Base-by-base conservation (phyloP, 2,329 filamentous ascomycete genomes). In the Cercospora citrullina region DNA sequence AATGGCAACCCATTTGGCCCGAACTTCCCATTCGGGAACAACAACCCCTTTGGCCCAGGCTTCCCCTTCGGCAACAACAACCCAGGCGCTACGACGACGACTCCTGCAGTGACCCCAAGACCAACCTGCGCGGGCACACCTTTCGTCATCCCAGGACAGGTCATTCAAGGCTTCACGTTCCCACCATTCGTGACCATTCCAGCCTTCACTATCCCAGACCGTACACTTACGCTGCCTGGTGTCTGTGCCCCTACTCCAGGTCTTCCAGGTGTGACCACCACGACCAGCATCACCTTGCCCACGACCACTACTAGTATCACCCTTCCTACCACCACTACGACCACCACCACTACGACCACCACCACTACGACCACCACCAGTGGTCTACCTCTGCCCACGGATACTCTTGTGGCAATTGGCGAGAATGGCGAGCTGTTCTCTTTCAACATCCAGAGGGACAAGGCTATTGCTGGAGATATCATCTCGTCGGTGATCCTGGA, bases 121-220 rank as follows among this genome's bases (percentile, higher is more conserved):
- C 28, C 55, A 36, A 36, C 55, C 4, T 33, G 55, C n/a, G 28
- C 55, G 4, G 55, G 28, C 7, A n/a, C 30, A 14, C 28, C 55
- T 39, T 45, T 45, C 28, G 33, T 42, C 14, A 28, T 61, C 18
- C 36, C 59, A 8, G 59, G 14, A 14, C 39, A 42, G 18, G n/a
- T 16, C 10, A 30, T 61, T 42, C 36, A 36, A 61, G 59, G 59
- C 33, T 45, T 61, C 23, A 61, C 59, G 18, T 28, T 42, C 14
- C 33, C 59, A 26, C 59, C 59, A 45, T 61, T 4, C 39, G 36
- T 61, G 18, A 61, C 59, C 21, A 61, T 61, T 3, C 59, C 59
- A 39, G 33, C 59, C 18, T 61, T 61, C 59, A 61, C 59, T 31
- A n/a, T 61, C 10, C 36, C 59, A 42, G 59, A n/a, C 21, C 59